Conservation (phyloP, 371 early-diverging fungal species). For the Mucor piriformis region DNA sequence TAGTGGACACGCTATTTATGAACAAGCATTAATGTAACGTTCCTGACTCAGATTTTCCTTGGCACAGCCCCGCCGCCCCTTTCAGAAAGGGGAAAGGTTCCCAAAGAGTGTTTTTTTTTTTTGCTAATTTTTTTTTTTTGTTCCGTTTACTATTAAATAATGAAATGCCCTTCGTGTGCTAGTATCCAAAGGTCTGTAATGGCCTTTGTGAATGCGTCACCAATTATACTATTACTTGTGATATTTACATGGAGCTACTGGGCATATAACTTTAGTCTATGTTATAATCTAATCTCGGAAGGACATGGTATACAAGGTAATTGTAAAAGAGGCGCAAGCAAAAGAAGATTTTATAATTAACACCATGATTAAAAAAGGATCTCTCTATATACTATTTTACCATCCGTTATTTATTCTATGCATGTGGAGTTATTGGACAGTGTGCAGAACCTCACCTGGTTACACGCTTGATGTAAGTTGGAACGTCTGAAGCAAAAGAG, state of each 20-base stretch:
- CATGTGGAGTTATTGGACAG: slow-evolving; percentile 48
- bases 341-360: neutral
- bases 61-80: no score
- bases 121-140: no score
- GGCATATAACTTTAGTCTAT: slow-evolving; percentile 40
- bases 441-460: slow-evolving; percentile 47
- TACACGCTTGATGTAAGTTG: slow-evolving; percentile 34
- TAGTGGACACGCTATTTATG: no score
- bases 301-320: slow-evolving; percentile 41
- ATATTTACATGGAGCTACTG: slow-evolving; percentile 46
- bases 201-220: slow-evolving; percentile 41
- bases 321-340: neutral
- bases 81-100: no score
- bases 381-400: slow-evolving; percentile 38
- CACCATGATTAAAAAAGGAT: slow-evolving; percentile 13
- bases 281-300: slow-evolving; percentile 28
- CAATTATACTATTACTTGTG: slow-evolving; percentile 33
- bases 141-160: no score
- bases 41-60: no score
- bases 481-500: no score
- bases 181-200: slow-evolving; percentile 22
- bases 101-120: no score
- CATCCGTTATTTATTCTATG: slow-evolving; percentile 41
- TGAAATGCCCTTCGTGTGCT: slow-evolving; percentile 15
- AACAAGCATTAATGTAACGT: no score